Base-by-base conservation (phyloP, 495 filamentous ascomycete genomes). In the Talaromyces trachyspermus region DNA sequence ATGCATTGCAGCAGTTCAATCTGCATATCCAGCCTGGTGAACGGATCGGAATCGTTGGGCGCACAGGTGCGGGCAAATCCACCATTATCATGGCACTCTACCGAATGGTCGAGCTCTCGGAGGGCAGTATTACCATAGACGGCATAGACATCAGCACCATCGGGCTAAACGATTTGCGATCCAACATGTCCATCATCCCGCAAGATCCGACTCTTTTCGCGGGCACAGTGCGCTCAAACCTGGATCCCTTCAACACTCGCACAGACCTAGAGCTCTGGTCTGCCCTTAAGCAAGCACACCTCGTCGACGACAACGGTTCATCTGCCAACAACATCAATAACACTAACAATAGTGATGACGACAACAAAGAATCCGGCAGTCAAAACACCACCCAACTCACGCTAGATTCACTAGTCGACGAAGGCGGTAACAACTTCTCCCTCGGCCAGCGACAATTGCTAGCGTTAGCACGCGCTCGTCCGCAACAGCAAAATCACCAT, bases 391-490 rank as follows among this genome's bases (percentile, higher is more conserved):
- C 30, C 15, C 44, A 46, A 36, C 41, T 51, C 43, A 32, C 46
- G 24, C 38, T 60, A 17, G 45, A 56, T 33, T 23, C 44, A 5
- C 14, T 48, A 5, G 44, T 63, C 18, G 46, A 53, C 35, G 49
- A 58, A 36, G 46, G 46, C n/a, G 59, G 58, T 20, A 15, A 26
- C 5, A 58, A 58, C 35, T 54, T 62, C 45, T 58, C 56, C 7
- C 50, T 53, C 9, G 61, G 60, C 14, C 57, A 64, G 46, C 52
- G 58, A 4, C 58, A 63, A 43, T 53, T 63, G 22, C 46, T 63
- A 17, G 49, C 44, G 22, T 45, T 60, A 5, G 54, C 61, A 2
- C 57, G 61, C 57, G 0, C 44, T 62, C 0, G 42, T 64, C 12
- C 46, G 49, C 3, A 25, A 43, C 22, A 49, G 44, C 20, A 45